Percentiles rank a stretch among this genome's conserved stretches.
These are phyloP conservation scores for Aspergillus sp. DNA, from an alignment of 2,329 filamentous ascomycete species.

Conservation along the genomic window DNA sequence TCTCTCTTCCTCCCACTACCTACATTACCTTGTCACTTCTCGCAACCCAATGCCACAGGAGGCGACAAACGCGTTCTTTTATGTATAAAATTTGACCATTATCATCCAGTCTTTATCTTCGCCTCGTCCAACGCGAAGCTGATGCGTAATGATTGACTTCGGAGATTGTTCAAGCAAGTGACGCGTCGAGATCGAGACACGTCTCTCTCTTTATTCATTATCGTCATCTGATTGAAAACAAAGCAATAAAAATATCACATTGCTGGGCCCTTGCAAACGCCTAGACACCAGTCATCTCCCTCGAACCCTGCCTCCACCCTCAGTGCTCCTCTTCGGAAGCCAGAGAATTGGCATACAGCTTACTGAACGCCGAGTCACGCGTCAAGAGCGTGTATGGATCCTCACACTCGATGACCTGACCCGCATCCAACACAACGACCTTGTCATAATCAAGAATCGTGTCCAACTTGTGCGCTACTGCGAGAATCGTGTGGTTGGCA, in stretches of 20 bases:
- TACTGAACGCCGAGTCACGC: conserved; percentile 42
- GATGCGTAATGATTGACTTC: too few species aligned
- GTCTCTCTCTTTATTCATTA: too few species aligned
- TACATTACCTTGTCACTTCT: too few species aligned
- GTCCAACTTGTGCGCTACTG: conserved; percentile 61
- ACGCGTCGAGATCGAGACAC: too few species aligned
- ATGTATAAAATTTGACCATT: too few species aligned
- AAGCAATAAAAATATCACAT: neutral
- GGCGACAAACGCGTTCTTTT: too few species aligned
- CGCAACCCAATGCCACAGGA: too few species aligned
- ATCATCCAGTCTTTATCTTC: too few species aligned
- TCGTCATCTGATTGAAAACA: too few species aligned
- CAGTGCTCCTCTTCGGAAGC: conserved; percentile 7
- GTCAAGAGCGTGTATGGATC: conserved; percentile 43
- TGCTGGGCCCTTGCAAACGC: neutral
- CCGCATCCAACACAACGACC: conserved; percentile 41
- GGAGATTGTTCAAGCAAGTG: too few species aligned
- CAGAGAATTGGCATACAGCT: conserved; percentile 36
- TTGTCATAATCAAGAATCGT: conserved; percentile 47
- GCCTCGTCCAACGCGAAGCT: too few species aligned
- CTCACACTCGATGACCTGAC: conserved; percentile 41
- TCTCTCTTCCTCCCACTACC: too few species aligned
- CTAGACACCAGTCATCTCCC: neutral
- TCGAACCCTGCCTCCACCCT: neutral
- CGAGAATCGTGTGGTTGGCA: conserved; percentile 61